phyloP scores from a whole-genome alignment of 1,284 basidiomycete species.

The Cronartium ribicola region DNA sequence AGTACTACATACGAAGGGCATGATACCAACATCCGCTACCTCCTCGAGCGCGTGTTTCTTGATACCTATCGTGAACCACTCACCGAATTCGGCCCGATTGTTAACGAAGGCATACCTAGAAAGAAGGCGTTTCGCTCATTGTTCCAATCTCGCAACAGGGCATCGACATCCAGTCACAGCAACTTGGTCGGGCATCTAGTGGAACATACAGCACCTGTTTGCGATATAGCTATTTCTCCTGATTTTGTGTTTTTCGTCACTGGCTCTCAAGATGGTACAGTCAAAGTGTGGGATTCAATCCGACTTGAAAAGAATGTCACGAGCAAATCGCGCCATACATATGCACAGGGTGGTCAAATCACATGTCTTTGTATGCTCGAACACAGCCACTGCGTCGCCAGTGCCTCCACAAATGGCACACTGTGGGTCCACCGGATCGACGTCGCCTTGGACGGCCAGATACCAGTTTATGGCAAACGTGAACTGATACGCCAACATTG shows the following conservation, averaged over 20 bases:
- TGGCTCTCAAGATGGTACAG: constrained; percentile 74
- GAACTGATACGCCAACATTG: constrained; percentile 51
- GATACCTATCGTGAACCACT: constrained; percentile 75
- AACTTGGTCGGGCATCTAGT: constrained; percentile 77
- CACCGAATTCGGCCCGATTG: constrained; percentile 79
- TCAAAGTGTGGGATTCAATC: constrained; percentile 78
- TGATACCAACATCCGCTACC: constrained; percentile 74
- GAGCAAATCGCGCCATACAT: constrained; percentile 52
- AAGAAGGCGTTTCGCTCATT: constrained; percentile 53
- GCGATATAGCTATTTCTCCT: constrained; percentile 76
- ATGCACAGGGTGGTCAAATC: constrained; percentile 51
- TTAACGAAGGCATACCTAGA: constrained; percentile 55
- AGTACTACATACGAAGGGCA: constrained; percentile 65
- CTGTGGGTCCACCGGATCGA: constrained; percentile 53
- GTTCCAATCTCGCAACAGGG: constrained; percentile 46
- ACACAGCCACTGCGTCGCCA: constrained; percentile 53
- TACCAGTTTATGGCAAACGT: constrained; percentile 53
- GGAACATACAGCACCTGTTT: constrained; percentile 75
- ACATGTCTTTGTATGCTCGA: constrained; percentile 51
- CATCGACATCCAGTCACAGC: constrained; percentile 58
- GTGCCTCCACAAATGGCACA: constrained; percentile 52
- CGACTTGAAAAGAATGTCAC: constrained; percentile 70
- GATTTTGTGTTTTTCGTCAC: constrained; percentile 93
- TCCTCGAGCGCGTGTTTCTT: constrained; percentile 77
- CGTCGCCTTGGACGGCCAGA: constrained; percentile 47